Conservation (phyloP, 148 eudicot species). For the Rhododendron mucronatum region DNA sequence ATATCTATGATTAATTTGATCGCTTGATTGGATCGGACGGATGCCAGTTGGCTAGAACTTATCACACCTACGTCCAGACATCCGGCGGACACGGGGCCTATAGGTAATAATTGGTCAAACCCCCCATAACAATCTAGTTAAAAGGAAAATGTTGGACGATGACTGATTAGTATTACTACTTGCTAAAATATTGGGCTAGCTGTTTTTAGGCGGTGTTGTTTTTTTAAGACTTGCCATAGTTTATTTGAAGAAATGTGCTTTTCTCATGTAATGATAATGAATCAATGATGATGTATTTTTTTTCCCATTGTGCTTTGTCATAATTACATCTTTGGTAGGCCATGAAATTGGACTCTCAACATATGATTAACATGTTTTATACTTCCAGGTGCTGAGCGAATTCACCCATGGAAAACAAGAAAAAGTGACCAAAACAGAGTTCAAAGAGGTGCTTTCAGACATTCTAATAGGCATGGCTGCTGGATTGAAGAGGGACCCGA, state of each 20-base stretch:
- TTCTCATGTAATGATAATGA: not conserved
- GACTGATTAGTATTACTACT: too few relatives aligned
- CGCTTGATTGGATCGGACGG: too few relatives aligned
- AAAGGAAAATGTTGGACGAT: too few relatives aligned
- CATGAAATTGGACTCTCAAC: not conserved
- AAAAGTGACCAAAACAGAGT: slow-evolving; percentile 71
- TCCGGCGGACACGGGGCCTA: too few relatives aligned
- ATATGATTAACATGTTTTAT: not conserved
- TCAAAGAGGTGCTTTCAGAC: slow-evolving; percentile 78
- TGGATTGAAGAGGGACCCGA: slow-evolving; percentile 82
- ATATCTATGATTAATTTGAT: too few relatives aligned
- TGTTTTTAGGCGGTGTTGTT: too few relatives aligned
- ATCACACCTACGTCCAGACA: too few relatives aligned
- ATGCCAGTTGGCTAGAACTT: too few relatives aligned
- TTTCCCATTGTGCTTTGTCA: not conserved
- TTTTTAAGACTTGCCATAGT: not conserved
- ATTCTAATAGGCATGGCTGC: slow-evolving; percentile 90
- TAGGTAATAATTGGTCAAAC: not conserved
- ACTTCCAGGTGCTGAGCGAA: slow-evolving; percentile 62
- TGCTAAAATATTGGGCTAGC: too few relatives aligned
- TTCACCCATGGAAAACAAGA: slow-evolving; percentile 76
- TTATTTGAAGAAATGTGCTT: not conserved
- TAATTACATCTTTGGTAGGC: not conserved
- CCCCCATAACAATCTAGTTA: too few relatives aligned
- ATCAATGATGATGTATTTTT: not conserved